Percentiles rank a stretch among this genome's conserved stretches.
These are phyloP conservation scores for Colletotrichum truncatum DNA, from an alignment of 2,329 filamentous ascomycete genomes.

Conservation along the genomic window DNA sequence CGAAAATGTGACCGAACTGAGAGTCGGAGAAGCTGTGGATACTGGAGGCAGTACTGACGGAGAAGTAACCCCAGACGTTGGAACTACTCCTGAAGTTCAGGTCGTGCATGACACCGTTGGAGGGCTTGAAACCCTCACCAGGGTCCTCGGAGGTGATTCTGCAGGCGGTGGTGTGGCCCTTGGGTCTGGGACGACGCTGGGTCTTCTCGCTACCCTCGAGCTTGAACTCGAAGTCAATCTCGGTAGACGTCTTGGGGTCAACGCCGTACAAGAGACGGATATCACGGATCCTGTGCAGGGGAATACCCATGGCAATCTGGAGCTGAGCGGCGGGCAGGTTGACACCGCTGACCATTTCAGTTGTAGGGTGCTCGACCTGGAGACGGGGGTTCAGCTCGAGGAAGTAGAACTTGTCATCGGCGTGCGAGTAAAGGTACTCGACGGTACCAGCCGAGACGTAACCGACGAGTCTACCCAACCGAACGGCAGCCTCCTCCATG, in stretches of 20 bases:
- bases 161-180: constrained; percentile 97
- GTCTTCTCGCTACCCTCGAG: constrained; percentile 82
- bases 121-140: constrained; percentile 99
- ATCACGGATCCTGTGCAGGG: constrained; percentile 93
- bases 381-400: constrained; percentile 98
- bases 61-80: constrained; percentile 99
- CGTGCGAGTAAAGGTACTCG: constrained; percentile 97
- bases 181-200: constrained; percentile 90
- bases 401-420: constrained; percentile 99
- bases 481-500: constrained; percentile 97
- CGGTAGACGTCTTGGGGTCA: constrained; percentile 84
- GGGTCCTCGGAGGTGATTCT: constrained; percentile 99
- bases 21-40: constrained; percentile 99
- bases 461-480: constrained; percentile 91
- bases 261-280: constrained; percentile 96
- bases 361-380: constrained; percentile 99
- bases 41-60: constrained; percentile 92
- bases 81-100: constrained; percentile 98
- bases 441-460: constrained; percentile 99
- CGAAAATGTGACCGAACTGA: constrained; percentile 99
- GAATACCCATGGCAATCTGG: constrained; percentile 98
- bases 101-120: constrained; percentile 98
- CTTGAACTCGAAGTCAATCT: constrained; percentile 97
- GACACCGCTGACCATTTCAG: constrained; percentile 98
- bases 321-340: constrained; percentile 97